Conservation (phyloP, 805 yeast genomes). For the Maudiozyma saulgeensis region DNA sequence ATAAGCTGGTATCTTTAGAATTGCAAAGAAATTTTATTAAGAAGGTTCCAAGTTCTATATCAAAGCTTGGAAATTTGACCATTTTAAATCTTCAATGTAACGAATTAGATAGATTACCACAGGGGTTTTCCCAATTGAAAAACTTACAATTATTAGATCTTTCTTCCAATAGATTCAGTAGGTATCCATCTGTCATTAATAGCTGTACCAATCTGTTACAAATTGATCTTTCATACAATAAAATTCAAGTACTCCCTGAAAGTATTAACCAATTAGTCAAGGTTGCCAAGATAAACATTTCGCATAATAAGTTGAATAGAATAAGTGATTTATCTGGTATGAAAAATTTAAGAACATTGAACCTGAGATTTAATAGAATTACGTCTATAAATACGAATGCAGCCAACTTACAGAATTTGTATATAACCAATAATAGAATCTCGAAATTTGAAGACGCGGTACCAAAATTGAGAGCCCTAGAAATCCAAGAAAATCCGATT, state of each 20-base stretch:
- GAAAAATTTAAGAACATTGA: constrained; percentile 54
- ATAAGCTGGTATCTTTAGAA: constrained; percentile 55
- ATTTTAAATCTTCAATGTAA: constrained; percentile 66
- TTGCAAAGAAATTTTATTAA: constrained; percentile 71
- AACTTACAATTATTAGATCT: constrained; percentile 56
- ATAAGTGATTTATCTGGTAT: constrained; percentile 42
- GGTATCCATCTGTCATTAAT: constrained; percentile 57
- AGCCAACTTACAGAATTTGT: constrained; percentile 58
- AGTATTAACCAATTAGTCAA: constrained; percentile 49
- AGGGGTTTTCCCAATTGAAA: constrained; percentile 44
- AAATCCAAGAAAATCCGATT: constrained; percentile 75
- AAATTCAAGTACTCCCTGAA: constrained; percentile 50
- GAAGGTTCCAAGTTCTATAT: constrained; percentile 47
- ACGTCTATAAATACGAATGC: constrained; percentile 34
- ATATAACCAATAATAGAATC: constrained; percentile 66
- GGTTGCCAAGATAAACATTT: constrained; percentile 59
- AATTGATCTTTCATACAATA: constrained; percentile 77
- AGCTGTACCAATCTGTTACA: constrained; percentile 49
- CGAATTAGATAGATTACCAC: constrained; percentile 54
- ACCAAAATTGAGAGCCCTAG: constrained; percentile 54
- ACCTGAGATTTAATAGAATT: constrained; percentile 61
- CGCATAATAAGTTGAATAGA: constrained; percentile 52
- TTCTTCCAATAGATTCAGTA: constrained; percentile 63
- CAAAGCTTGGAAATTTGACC: constrained; percentile 44
- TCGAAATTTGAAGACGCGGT: constrained; percentile 59